Percentiles rank a stretch among this genome's conserved stretches.
phyloP scores from a whole-genome alignment of 2,329 filamentous ascomycete species.

The Penicillium sp. region DNA sequence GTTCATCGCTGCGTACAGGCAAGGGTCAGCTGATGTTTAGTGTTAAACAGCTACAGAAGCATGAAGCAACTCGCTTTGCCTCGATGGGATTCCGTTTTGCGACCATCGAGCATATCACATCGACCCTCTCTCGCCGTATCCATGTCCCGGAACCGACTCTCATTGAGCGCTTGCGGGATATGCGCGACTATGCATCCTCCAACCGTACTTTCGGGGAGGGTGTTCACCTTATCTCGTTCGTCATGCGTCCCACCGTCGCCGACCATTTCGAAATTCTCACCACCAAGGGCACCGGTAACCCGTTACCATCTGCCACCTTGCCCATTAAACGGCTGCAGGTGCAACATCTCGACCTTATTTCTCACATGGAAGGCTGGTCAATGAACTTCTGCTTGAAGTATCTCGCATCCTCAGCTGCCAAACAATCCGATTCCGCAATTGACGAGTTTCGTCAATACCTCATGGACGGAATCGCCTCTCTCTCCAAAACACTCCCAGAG shows the following conservation, averaged over 20 bases:
- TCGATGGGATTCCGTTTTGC: constrained; percentile 78
- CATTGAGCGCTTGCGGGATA: constrained; percentile 58
- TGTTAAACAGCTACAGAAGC: constrained; percentile 60
- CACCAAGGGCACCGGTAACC: constrained; percentile 54
- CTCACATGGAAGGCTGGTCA: constrained; percentile 42
- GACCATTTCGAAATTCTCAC: constrained; percentile 65
- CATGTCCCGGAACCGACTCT: constrained; percentile 68
- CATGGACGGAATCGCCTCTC: constrained; percentile 35
- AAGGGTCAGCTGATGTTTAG: constrained; percentile 80
- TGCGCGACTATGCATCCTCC: constrained; percentile 56
- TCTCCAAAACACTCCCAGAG: constrained; percentile 44
- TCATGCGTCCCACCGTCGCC: constrained; percentile 49
- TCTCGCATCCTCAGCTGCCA: constrained; percentile 28
- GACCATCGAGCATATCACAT: constrained; percentile 63
- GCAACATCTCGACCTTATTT: constrained; percentile 56
- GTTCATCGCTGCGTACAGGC: constrained; percentile 43
- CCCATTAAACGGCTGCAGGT: constrained; percentile 53
- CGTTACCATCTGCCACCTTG: constrained; percentile 60
- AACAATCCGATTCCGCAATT: constrained; percentile 23
- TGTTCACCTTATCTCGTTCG: constrained; percentile 45
- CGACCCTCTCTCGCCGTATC: constrained; percentile 68
- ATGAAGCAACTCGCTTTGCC: constrained; percentile 63
- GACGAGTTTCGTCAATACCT: constrained; percentile 49
- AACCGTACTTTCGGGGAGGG: constrained; percentile 33
- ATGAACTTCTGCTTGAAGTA: constrained; percentile 36